Conservation (phyloP, 768 basidiomycete genomes). For the Pleurotus tuber-regium region DNA sequence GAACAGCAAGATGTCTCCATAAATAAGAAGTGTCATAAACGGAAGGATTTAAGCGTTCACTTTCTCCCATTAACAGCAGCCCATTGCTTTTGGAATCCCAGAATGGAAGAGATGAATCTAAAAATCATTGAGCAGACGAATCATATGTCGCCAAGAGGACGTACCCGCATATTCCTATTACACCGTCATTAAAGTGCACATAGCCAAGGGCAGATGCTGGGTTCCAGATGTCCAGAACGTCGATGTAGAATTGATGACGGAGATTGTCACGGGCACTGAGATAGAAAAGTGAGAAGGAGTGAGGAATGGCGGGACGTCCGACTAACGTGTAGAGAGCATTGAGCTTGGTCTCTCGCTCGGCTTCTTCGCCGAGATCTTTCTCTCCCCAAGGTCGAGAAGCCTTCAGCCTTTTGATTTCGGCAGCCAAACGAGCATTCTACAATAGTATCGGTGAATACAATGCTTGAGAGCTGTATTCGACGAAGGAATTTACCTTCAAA, state of each 20-base stretch:
- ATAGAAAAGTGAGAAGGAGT: constrained; percentile 6
- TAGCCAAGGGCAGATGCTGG: constrained; percentile 82
- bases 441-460: not conserved
- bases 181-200: constrained; percentile 78
- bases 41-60: constrained; percentile 12
- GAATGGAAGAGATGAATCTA: constrained; percentile 68
- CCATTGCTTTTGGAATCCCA: constrained; percentile 73
- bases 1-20: too few relatives aligned
- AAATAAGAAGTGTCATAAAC: not conserved
- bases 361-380: constrained; percentile 66
- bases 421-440: constrained; percentile 60
- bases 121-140: constrained; percentile 9
- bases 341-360: constrained; percentile 64
- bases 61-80: constrained; percentile 45
- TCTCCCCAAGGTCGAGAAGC: constrained; percentile 47
- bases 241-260: constrained; percentile 80
- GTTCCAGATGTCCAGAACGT: constrained; percentile 85
- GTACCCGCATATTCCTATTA: constrained; percentile 83
- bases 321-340: constrained; percentile 53
- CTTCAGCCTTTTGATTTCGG: constrained; percentile 55
- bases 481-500: constrained; percentile 50
- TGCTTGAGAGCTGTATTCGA: not conserved
- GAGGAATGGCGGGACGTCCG: not conserved
- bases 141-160: constrained; percentile 11
- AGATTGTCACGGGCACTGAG: constrained; percentile 66